phyloP scores from a whole-genome alignment of 768 basidiomycete genomes.

The Russula griseocarnosa region DNA sequence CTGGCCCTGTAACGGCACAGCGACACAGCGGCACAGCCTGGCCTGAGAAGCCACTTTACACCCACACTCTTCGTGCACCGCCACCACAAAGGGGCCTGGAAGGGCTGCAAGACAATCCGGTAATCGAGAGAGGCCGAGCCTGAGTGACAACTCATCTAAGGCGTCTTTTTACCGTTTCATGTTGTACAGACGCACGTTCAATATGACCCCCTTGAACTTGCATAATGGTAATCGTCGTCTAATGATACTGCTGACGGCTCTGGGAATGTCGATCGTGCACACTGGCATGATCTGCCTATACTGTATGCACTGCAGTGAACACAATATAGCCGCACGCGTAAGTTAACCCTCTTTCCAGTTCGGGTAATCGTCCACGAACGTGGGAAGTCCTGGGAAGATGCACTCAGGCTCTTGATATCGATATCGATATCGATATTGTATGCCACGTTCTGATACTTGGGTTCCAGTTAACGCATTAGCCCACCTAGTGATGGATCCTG shows the following conservation, averaged over 20 bases:
- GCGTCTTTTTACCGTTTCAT: not conserved
- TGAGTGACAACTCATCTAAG: not conserved
- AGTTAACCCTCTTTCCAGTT: not conserved
- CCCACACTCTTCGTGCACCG: not conserved
- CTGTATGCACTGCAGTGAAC: too few relatives aligned
- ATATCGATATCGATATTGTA: not conserved
- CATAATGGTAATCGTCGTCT: not conserved
- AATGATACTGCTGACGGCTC: not conserved
- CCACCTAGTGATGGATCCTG: not conserved
- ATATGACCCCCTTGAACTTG: not conserved
- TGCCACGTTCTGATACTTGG: not conserved
- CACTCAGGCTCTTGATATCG: not conserved
- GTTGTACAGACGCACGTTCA: not conserved
- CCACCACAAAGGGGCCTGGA: not conserved
- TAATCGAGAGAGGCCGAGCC: not conserved
- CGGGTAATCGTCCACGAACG: not conserved
- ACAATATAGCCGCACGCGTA: too few relatives aligned
- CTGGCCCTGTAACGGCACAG: too few relatives aligned
- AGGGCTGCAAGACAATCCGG: not conserved
- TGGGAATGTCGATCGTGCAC: too few relatives aligned
- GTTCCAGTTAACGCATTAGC: not conserved
- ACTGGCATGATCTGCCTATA: too few relatives aligned
- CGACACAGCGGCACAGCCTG: too few relatives aligned
- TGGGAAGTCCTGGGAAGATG: not conserved
- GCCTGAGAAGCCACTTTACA: not conserved